Percentiles rank a stretch among this genome's conserved stretches.
Conservation (phyloP, 192 early-diverging fungal species). For the Ambispora gerdemannii region DNA sequence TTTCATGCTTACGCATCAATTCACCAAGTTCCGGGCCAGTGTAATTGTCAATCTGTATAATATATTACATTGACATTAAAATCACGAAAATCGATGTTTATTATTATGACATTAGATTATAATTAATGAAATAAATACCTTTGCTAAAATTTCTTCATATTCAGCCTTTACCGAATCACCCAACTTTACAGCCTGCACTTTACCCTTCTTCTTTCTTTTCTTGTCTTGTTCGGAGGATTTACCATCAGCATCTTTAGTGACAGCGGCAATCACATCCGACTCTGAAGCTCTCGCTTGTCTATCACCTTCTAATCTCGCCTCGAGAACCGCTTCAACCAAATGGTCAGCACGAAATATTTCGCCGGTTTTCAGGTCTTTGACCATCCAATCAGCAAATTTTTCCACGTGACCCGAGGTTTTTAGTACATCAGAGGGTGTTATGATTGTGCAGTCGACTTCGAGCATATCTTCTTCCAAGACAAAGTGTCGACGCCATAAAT, state of each 20-base stretch:
- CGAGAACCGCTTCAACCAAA: constrained; percentile 90
- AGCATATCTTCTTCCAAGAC: constrained; percentile 99
- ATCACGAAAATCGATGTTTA: not conserved
- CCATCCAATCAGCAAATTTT: constrained; percentile 98
- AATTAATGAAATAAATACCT: constrained; percentile 41
- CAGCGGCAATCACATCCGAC: constrained; percentile 23
- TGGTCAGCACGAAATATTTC: constrained; percentile 98
- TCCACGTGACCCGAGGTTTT: constrained; percentile 99
- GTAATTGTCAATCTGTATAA: constrained; percentile 90
- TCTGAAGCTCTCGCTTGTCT: constrained; percentile 57
- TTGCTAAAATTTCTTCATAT: constrained; percentile 86
- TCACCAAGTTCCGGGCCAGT: constrained; percentile 78
- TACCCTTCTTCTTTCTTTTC: constrained; percentile 69
- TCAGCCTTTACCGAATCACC: constrained; percentile 57
- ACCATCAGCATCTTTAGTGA: constrained; percentile 26
- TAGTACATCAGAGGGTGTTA: constrained; percentile 92
- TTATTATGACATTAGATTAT: not conserved
- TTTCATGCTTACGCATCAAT: constrained; percentile 78
- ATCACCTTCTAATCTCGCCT: constrained; percentile 87
- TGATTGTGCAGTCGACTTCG: constrained; percentile 95
- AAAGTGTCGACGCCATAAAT: constrained; percentile 93
- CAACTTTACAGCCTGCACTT: constrained; percentile 60
- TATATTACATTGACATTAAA: not conserved
- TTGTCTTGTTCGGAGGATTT: constrained; percentile 58
- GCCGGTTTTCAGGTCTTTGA: constrained; percentile 85